phyloP scores from a whole-genome alignment of 176 grass and related monocot genomes.

The Oryza brachyantha region DNA sequence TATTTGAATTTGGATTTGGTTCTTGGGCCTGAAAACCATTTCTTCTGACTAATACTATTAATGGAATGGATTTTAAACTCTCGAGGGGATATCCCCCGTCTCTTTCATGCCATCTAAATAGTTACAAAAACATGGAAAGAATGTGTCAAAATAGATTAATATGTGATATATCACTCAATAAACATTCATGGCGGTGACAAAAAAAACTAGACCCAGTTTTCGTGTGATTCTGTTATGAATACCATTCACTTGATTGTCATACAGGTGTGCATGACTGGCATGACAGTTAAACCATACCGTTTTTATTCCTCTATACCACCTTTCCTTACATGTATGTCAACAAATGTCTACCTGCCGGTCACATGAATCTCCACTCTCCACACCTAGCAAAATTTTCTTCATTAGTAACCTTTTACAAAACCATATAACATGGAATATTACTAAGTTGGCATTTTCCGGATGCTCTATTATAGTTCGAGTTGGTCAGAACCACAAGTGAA shows the following conservation, averaged over 20 bases:
- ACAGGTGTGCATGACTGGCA: neutral
- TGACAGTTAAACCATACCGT: neutral
- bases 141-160: too few relatives aligned
- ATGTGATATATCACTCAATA: too few relatives aligned
- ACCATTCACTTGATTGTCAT: neutral
- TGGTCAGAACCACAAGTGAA: conserved; percentile 6
- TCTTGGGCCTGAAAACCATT: neutral
- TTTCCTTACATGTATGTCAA: neutral
- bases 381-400: conserved; percentile 2
- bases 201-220: neutral
- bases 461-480: conserved; percentile 20
- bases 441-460: conserved; percentile 31
- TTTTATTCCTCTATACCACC: neutral
- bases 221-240: neutral
- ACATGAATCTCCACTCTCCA: neutral
- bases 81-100: too few relatives aligned
- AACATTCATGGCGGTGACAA: too few relatives aligned
- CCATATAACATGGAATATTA: conserved; percentile 1
- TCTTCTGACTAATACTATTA: conserved; percentile 12
- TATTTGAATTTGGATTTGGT: neutral
- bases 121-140: too few relatives aligned
- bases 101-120: too few relatives aligned
- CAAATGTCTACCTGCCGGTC: neutral
- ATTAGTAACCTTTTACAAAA: neutral
- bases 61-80: too few relatives aligned